Base-by-base conservation (phyloP, 192 early-diverging fungal species). In the Coemansia sp. region DNA sequence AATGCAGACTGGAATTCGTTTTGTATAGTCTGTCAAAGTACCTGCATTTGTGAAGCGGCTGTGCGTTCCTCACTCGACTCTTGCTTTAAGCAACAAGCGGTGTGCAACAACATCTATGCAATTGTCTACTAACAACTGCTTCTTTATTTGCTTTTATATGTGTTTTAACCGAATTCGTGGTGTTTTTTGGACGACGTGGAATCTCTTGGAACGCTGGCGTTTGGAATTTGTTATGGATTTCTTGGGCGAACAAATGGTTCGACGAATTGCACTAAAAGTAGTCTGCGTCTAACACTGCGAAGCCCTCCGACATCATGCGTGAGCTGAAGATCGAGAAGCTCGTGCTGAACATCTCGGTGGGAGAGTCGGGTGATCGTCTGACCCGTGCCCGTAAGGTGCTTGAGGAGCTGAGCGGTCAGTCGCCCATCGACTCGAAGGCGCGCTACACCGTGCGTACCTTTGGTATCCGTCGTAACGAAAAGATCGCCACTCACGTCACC, bases 391-490 rank as follows among this genome's bases (percentile, higher is more conserved):
- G 93, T 83, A 99, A 99, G 92, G 97, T 99, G 78, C 88, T 99
- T 52, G 97, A 99, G 86, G 95, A 99, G 89, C 88, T 99, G 72
- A 97, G 96, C 68, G 97, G 95, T 66, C 97, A 99, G 85, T 88
- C 90, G 63, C 97, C 97, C 68, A 95, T 99, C 74, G 94, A 94
- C 87, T 97, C 97, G 79, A 98, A 98, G 91, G 97, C 97, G 56
- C 95, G 96, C 71, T 98, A 97, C 88, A 99, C 97, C 52, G 95
- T 99, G 84, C 93, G 97, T 86, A 93, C 95, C 75, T 99, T 99
- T 85, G 91, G 92, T 87, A 99, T 99, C 88, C 93, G 97, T 82
- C 93, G 97, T 95, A 99, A 99, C 89, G 97, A 99, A 86, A 98
- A 98, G 91, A 99, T 99, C 69, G 85, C 97, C 65, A 91, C 95